These are phyloP conservation scores for Syzygium aromaticum DNA, from an alignment of 345 rosid species.

Conservation along the genomic window DNA sequence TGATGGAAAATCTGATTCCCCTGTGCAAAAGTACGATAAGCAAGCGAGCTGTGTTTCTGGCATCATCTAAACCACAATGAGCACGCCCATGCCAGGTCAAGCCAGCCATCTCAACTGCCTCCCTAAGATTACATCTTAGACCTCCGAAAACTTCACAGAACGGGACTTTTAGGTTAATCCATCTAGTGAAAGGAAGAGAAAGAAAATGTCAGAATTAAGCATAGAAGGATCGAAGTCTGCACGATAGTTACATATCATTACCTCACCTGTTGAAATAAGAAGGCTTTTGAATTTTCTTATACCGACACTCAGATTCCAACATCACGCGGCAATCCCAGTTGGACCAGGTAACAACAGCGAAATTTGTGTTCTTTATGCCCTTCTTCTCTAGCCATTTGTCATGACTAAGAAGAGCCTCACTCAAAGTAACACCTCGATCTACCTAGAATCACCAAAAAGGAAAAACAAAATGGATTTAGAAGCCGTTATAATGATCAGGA, in stretches of 20 bases:
- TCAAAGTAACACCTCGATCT: constrained; percentile 32
- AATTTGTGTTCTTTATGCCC: constrained; percentile 31
- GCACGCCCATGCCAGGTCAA: constrained; percentile 40
- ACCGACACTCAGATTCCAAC: constrained; percentile 43
- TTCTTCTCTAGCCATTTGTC: constrained; percentile 43
- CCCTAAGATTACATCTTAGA: constrained; percentile 28
- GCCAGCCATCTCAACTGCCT: constrained; percentile 36
- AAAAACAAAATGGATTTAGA: not conserved
- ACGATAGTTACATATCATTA: not conserved
- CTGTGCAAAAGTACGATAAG: constrained; percentile 22
- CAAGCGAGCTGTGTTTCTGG: constrained; percentile 35
- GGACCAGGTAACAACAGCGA: constrained; percentile 40
- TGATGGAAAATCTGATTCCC: constrained; percentile 28
- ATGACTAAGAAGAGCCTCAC: constrained; percentile 38
- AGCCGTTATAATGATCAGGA: not conserved
- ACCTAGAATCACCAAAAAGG: constrained; percentile 12
- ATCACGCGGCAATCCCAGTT: constrained; percentile 43
- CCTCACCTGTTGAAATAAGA: constrained; percentile 31
- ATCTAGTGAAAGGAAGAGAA: constrained; percentile 12
- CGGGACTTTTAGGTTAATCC: constrained; percentile 39
- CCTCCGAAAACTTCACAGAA: constrained; percentile 28
- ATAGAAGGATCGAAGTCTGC: not conserved
- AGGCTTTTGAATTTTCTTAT: constrained; percentile 36
- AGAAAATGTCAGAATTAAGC: not conserved
- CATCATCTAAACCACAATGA: constrained; percentile 39